Conservation (phyloP, 2,329 filamentous ascomycete species). For the Fusarium goolgardi region DNA sequence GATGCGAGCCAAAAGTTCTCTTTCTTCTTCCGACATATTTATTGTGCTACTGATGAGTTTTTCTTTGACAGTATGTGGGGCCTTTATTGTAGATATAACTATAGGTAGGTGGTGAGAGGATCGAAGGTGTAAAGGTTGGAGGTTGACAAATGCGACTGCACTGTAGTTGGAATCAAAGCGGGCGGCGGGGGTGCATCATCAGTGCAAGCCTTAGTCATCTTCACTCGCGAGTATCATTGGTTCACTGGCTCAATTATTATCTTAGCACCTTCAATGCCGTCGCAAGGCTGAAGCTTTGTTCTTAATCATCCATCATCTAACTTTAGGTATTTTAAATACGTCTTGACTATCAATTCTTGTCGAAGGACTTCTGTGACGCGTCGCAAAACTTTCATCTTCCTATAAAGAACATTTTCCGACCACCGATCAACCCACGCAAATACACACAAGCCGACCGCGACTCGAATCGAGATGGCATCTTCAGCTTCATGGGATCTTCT, state of each 20-base stretch:
- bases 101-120: neutral
- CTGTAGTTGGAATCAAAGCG: constrained; percentile 3
- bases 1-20: constrained; percentile 66
- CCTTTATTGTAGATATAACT: constrained; percentile 5
- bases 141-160: constrained; percentile 5
- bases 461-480: constrained; percentile 49
- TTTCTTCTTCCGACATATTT: constrained; percentile 62
- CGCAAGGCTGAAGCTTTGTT: constrained; percentile 42
- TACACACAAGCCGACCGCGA: constrained; percentile 10
- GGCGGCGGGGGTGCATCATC: constrained; percentile 38
- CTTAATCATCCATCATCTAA: constrained; percentile 12
- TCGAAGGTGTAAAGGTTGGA: constrained; percentile 10
- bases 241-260: constrained; percentile 34
- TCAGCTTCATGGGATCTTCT: constrained; percentile 71
- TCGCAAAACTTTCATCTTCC: neutral
- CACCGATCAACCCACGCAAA: neutral
- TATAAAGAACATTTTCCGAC: neutral
- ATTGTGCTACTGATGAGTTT: neutral
- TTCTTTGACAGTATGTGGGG: neutral
- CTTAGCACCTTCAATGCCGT: constrained; percentile 14
- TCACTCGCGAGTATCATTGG: neutral
- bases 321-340: neutral
- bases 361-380: neutral
- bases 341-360: neutral
- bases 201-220: constrained; percentile 41